These are phyloP conservation scores for Pseudogymnoascus sp. DNA, from an alignment of 2,329 filamentous ascomycete genomes.

Conservation along the genomic window DNA sequence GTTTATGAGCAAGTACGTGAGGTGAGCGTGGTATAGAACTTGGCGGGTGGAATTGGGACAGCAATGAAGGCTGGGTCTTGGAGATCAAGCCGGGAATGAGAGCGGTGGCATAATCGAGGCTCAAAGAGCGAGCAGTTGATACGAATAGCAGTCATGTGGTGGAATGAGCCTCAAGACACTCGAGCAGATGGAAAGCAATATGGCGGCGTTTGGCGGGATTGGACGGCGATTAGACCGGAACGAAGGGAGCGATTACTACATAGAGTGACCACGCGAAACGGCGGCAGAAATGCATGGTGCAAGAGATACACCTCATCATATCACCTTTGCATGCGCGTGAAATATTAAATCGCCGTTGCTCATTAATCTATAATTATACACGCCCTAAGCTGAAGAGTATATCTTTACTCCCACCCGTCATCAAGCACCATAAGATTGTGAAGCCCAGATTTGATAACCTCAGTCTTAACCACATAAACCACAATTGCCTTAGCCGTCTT, in stretches of 20 bases:
- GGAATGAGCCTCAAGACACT: neutral
- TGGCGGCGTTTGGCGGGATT: neutral
- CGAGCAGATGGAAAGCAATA: neutral
- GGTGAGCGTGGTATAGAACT: conserved; percentile 15
- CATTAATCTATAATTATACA: no score
- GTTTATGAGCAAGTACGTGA: conserved; percentile 62
- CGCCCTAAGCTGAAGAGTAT: no score
- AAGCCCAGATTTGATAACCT: no score
- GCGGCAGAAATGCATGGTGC: neutral
- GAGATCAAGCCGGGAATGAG: neutral
- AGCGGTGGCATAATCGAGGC: neutral
- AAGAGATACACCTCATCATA: neutral
- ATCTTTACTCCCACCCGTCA: no score
- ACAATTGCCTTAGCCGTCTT: no score
- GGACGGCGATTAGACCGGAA: neutral
- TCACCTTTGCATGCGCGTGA: neutral
- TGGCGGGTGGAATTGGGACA: neutral
- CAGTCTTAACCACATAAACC: no score
- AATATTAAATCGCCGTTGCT: no score
- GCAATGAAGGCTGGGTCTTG: neutral
- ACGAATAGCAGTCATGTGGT: neutral
- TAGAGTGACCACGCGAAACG: neutral
- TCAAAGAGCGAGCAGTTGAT: neutral
- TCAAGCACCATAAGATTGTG: no score
- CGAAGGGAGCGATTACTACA: neutral